Percentiles rank a stretch among this genome's conserved stretches.
These are phyloP conservation scores for Aristolochia contorta DNA, from an alignment of 164 flowering plant genomes.

Conservation along the genomic window DNA sequence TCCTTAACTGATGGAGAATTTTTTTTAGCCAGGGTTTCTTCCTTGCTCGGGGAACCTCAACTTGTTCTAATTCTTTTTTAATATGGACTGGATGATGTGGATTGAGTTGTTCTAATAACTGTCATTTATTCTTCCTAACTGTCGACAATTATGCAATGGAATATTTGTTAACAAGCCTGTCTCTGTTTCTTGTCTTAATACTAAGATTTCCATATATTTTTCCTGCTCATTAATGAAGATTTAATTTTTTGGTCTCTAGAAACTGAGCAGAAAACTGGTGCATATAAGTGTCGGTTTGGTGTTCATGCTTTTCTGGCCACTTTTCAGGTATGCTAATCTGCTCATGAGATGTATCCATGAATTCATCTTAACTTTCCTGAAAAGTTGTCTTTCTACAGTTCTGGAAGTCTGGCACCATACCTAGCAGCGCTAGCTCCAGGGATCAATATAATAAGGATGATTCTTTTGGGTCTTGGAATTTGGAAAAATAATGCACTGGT, in stretches of 20 bases:
- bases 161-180: too few relatives aligned
- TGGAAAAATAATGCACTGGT: constrained; percentile 75
- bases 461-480: constrained; percentile 69
- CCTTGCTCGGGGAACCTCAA: too few relatives aligned
- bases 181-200: neutral
- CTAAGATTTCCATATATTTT: neutral
- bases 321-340: constrained; percentile 57
- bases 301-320: constrained; percentile 94
- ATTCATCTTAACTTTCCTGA: constrained; percentile 3
- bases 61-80: too few relatives aligned
- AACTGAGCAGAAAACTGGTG: constrained; percentile 70
- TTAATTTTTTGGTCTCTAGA: constrained; percentile 30
- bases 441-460: constrained; percentile 62
- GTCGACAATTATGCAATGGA: too few relatives aligned
- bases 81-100: too few relatives aligned
- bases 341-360: neutral
- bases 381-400: constrained; percentile 27
- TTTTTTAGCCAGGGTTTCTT: too few relatives aligned
- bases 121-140: too few relatives aligned
- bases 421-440: constrained; percentile 73
- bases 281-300: constrained; percentile 78
- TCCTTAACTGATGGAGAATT: too few relatives aligned
- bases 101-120: too few relatives aligned
- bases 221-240: neutral
- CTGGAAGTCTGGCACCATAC: constrained; percentile 46